Base-by-base conservation (phyloP, 1,284 basidiomycete species). In the Leccinum angustisporum region DNA sequence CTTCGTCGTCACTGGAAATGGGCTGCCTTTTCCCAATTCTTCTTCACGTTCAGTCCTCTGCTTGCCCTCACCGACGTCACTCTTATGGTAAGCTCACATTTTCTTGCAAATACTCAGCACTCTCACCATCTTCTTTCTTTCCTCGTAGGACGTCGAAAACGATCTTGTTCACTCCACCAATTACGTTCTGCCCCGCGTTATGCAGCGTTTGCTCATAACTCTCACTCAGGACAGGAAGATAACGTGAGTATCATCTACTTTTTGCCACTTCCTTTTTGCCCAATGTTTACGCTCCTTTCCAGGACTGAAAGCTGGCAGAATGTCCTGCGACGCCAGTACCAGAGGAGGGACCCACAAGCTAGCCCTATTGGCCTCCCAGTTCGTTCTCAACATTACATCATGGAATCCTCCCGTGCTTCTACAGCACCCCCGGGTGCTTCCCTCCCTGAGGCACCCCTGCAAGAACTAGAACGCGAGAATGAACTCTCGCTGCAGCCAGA, bases 1-100 rank as follows among this genome's bases (percentile, higher is more conserved):
- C 72, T 78, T 50, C 82, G 90, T 61, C 84, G 79, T 56, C 81
- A 90, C 61, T 92, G 91, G 90, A 91, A 90, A 79, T 93, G 91
- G 91, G 91, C 91, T 11, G 87, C 87, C 27, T 87, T 92, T 73
- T 83, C 84, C 75, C 90, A 93, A 73, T 92, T 92, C 80, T 88
- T 90, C 79, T 86, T 81, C 71, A 92, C 88, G 27, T 93, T 92
- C 76, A 79, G 81, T 58, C 79, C 80, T 53, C 77, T 93, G 60
- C 81, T 92, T 66, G 77, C 83, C 59, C 82, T 88, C 78, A 77
- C 81, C 63, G 87, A 90, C 71, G 81, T 92, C 59, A 77, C 84
- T 57, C 73, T 91, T 59, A 71, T 77, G 66, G 87, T 91, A 72
- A 73, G 88, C 81, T 54, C 57, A 62, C 58, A 56, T 66, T 34